Evolutionary conservation across 2,329 filamentous ascomycete genomes (phyloP), one percentile per base, ranked within the genome.

Genomic region (Colletotrichum gloeosporioides): DNA sequence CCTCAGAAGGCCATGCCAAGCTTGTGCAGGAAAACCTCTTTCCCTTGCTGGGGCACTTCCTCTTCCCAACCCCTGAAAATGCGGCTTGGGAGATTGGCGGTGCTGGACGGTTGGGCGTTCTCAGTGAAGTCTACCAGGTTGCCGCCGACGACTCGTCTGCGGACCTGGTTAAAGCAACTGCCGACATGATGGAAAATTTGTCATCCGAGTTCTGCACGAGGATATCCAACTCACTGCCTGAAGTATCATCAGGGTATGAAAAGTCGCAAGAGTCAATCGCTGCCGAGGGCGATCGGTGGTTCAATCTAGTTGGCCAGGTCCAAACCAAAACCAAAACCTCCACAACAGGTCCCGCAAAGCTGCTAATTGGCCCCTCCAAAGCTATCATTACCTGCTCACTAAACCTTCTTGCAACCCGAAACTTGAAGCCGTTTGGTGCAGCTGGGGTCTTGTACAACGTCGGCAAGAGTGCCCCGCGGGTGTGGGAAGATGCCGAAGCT

Each of bases 191-290:
- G 95, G 83, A 87, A 4, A 86, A 86, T 3, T 84, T 95, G n/a
- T 90, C 91, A 0, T 86, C 90, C 2, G 83, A 88, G 0, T 85
- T 98, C n/a, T 87, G 93, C 31, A 87, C 92, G 36, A 89, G 90
- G 49, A 92, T 98, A 73, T 93, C 92, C 70, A 91, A 91, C 8
- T 98, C 95, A 0, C 89, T 95, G 7, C 95, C 96, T 1, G 95
- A 96, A 81, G 92, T 96, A 72, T 96, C 95, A 0, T 93, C 93
- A 77, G 94, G 95, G 22, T 95, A 95, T 79, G 89, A 91, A 31
- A 88, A 89, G 57, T 98, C 95, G 0, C 95, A 98, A 82, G 89
- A 91, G 67, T 87, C 88, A 55, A 89, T 98, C 31, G 90, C 91
- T 12, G 88, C 92, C 8, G 90, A 94, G 79, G 93, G 93, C 0